Evolutionary conservation across 1,284 basidiomycete species (phyloP).

Genomic region (Peniophora sp.): DNA sequence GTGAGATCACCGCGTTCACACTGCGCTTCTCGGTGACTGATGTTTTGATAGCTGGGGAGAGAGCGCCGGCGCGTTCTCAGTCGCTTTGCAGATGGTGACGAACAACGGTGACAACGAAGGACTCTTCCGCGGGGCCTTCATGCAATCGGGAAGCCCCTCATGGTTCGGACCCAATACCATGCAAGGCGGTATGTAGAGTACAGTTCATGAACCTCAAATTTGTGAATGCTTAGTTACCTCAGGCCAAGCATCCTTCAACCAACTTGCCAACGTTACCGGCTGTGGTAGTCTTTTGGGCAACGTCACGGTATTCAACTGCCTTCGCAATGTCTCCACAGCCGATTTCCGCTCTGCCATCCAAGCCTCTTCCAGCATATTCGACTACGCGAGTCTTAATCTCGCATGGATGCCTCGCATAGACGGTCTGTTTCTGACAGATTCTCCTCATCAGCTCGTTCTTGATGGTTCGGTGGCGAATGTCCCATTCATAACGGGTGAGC

Average conservation of each 20-base stretch:
- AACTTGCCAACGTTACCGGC: not conserved
- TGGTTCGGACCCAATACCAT: not conserved
- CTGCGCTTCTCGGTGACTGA: not conserved
- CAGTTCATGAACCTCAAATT: not conserved
- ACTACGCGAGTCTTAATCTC: slow-evolving; percentile 1
- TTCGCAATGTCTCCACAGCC: not conserved
- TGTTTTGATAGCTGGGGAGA: slow-evolving; percentile 33
- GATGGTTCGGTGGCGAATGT: slow-evolving; percentile 16
- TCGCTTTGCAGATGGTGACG: slow-evolving; percentile 41
- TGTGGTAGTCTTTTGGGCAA: not conserved
- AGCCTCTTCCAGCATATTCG: slow-evolving; percentile 11
- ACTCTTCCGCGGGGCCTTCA: slow-evolving; percentile 30
- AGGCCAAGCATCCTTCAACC: not conserved
- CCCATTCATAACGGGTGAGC: slow-evolving; percentile 20
- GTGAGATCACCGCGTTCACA: slow-evolving; percentile 7
- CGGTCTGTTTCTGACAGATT: slow-evolving; percentile 20
- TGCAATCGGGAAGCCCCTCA: slow-evolving; percentile 8
- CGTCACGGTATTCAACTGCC: not conserved
- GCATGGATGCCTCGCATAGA: slow-evolving; percentile 21
- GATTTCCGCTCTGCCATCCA: slow-evolving; percentile 16
- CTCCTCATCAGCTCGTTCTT: slow-evolving; percentile 15
- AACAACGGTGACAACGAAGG: slow-evolving; percentile 40
- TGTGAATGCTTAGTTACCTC: not conserved
- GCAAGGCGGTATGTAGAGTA: not conserved
- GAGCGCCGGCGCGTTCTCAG: slow-evolving; percentile 47